These are phyloP conservation scores for Synchytrium microbalum DNA, from an alignment of 371 early-diverging fungal species.

Conservation along the genomic window DNA sequence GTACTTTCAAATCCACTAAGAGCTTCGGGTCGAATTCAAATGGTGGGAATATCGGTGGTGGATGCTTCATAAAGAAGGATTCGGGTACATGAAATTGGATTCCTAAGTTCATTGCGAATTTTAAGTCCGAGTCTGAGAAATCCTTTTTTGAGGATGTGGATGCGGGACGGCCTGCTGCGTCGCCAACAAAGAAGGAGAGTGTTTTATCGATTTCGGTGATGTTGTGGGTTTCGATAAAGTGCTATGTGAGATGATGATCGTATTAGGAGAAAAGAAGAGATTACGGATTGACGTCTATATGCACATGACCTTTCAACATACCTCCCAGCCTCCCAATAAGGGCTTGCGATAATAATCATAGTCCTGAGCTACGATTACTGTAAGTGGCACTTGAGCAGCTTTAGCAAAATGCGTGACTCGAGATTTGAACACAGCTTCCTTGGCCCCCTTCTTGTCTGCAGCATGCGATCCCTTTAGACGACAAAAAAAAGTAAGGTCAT, in stretches of 20 bases:
- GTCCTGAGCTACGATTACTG: constrained; percentile 53
- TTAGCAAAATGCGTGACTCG: constrained; percentile 26
- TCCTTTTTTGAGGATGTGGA: constrained; percentile 44
- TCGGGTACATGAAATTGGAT: constrained; percentile 82
- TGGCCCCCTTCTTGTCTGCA: constrained; percentile 5
- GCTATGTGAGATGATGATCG: constrained; percentile 30
- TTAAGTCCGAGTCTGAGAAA: constrained; percentile 70
- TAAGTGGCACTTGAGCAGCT: constrained; percentile 39
- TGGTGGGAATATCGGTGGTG: constrained; percentile 27
- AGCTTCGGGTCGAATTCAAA: constrained; percentile 51
- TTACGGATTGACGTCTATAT: no score
- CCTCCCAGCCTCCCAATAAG: constrained; percentile 75
- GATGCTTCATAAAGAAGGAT: constrained; percentile 57
- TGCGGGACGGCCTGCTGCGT: constrained; percentile 75
- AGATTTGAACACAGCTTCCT: constrained; percentile 22
- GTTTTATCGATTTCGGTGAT: constrained; percentile 39
- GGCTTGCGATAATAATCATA: constrained; percentile 78
- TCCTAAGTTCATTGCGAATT: constrained; percentile 69
- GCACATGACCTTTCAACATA: no score
- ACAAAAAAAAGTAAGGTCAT: not conserved
- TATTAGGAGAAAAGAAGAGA: no score
- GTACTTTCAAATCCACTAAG: constrained; percentile 23
- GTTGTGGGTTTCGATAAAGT: constrained; percentile 26
- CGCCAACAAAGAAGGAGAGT: constrained; percentile 75
- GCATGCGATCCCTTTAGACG: not conserved